phyloP scores from a whole-genome alignment of 169 alveolate genomes.

The Nephromyces sp. region DNA sequence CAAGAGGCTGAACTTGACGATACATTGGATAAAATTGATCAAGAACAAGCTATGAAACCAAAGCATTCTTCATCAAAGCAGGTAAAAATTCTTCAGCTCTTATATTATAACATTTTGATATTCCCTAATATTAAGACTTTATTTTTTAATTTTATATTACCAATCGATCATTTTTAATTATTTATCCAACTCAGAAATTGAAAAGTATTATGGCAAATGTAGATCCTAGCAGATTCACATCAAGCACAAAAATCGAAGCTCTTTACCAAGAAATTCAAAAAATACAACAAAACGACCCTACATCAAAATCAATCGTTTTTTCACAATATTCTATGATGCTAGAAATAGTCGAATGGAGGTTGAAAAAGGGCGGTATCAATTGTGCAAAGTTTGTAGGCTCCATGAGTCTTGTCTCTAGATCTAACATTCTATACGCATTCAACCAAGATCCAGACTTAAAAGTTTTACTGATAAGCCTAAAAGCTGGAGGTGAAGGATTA shows the following conservation, averaged over 20 bases:
- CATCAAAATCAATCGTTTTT: conserved; percentile 65
- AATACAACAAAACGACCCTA: conserved; percentile 38
- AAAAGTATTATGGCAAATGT: conserved; percentile 23
- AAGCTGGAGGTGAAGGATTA: conserved; percentile 97
- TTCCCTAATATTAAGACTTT: too few relatives aligned
- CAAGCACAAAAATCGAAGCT: conserved; percentile 56
- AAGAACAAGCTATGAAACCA: too few relatives aligned
- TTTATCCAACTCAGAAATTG: not conserved
- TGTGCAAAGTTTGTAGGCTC: conserved; percentile 66
- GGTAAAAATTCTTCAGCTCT: too few relatives aligned
- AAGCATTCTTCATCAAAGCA: too few relatives aligned
- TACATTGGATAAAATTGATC: too few relatives aligned
- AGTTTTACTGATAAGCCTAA: conserved; percentile 75
- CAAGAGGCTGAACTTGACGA: too few relatives aligned
- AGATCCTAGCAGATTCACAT: conserved; percentile 31
- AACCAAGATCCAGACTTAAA: conserved; percentile 59
- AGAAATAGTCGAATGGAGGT: conserved; percentile 64
- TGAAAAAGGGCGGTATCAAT: conserved; percentile 56
- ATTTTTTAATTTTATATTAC: too few relatives aligned
- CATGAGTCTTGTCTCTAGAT: conserved; percentile 56
- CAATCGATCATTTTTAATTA: not conserved
- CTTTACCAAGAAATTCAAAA: conserved; percentile 49
- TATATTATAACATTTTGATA: too few relatives aligned
- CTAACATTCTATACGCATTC: conserved; percentile 65
- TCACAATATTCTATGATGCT: conserved; percentile 75